Conservation (phyloP, 768 basidiomycete genomes). For the Leccinellum albellum region DNA sequence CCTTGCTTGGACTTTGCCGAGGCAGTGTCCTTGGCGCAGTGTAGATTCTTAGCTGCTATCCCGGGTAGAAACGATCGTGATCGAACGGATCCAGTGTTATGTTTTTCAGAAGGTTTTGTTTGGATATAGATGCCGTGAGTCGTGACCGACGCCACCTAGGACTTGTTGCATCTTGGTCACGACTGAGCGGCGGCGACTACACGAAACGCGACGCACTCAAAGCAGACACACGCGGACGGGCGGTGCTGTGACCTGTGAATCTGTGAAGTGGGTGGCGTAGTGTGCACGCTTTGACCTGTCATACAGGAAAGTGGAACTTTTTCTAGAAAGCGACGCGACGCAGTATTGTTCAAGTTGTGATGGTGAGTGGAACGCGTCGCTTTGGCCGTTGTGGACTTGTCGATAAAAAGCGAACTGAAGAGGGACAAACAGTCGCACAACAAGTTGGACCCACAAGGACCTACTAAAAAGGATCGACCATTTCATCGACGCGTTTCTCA, state of each 20-base stretch:
- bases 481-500: constrained; percentile 27
- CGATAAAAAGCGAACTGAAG: constrained; percentile 3
- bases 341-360: not conserved
- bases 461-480: constrained; percentile 30
- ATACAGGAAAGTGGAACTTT: not conserved
- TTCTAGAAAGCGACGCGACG: not conserved
- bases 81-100: not conserved
- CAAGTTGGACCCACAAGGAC: constrained; percentile 34
- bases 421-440: constrained; percentile 30
- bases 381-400: constrained; percentile 9
- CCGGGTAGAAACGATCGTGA: not conserved
- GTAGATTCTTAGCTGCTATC: not conserved
- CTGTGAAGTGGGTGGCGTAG: not conserved
- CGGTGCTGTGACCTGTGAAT: not conserved
- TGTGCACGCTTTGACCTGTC: constrained; percentile 15
- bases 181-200: not conserved
- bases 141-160: not conserved
- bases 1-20: not conserved
- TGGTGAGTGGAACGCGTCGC: constrained; percentile 16
- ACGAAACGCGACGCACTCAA: not conserved
- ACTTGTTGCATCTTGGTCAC: not conserved
- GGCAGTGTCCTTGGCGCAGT: not conserved
- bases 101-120: not conserved
- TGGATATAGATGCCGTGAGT: not conserved
- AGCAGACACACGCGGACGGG: not conserved